Percentiles rank a stretch among this genome's conserved stretches.
Evolutionary conservation across 495 filamentous ascomycete species (phyloP).

Genomic region (Penicillium pulvis): DNA sequence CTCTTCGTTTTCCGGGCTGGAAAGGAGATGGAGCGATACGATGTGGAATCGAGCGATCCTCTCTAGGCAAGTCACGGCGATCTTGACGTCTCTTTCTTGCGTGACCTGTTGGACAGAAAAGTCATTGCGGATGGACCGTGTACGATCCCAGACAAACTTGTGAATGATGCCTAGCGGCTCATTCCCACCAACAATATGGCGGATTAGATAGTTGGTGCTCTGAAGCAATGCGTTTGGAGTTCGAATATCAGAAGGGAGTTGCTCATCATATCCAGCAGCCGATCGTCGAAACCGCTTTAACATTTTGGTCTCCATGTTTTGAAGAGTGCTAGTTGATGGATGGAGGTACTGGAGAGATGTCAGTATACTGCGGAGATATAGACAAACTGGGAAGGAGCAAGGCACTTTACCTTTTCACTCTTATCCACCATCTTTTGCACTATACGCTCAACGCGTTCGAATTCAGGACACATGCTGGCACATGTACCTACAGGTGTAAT

Average conservation of each 20-base stretch:
- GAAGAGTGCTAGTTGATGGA: conserved; percentile 35
- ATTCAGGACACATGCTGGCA: conserved; percentile 92
- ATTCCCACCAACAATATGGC: conserved; percentile 66
- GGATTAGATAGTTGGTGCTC: conserved; percentile 81
- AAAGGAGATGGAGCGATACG: conserved; percentile 80
- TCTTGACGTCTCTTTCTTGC: conserved; percentile 63
- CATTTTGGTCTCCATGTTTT: conserved; percentile 59
- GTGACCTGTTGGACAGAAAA: conserved; percentile 86
- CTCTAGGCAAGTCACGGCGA: conserved; percentile 80
- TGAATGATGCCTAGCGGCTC: conserved; percentile 69
- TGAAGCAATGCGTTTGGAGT: conserved; percentile 72
- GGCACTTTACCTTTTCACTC: conserved; percentile 54
- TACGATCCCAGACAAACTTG: conserved; percentile 92
- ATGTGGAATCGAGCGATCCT: conserved; percentile 91
- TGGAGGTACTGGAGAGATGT: conserved; percentile 38
- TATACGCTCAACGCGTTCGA: conserved; percentile 79
- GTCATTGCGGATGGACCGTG: conserved; percentile 88
- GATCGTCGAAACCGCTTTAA: conserved; percentile 89
- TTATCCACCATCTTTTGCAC: conserved; percentile 65
- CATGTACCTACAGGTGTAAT: conserved; percentile 88
- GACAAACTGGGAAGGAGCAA: not conserved
- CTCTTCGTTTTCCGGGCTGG: conserved; percentile 61
- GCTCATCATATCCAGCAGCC: conserved; percentile 88
- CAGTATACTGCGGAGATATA: conserved; percentile 9
- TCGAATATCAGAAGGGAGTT: conserved; percentile 89